These are phyloP conservation scores for Xenosphaeropsis pyriputrescens DNA, from an alignment of 2,329 filamentous ascomycete species.

Conservation along the genomic window DNA sequence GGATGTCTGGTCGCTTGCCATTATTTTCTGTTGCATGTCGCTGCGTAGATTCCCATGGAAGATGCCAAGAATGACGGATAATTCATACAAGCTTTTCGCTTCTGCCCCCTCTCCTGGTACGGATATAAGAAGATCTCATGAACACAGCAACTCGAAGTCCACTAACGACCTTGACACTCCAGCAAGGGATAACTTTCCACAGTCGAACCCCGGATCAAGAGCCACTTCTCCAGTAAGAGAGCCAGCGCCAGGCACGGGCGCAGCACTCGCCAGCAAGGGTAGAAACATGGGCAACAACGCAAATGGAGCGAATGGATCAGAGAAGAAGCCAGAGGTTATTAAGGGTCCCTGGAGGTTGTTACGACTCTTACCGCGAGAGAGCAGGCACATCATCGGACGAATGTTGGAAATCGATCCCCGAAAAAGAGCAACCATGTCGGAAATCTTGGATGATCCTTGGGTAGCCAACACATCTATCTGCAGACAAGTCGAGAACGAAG, in stretches of 20 bases:
- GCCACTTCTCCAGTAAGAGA: constrained; percentile 6
- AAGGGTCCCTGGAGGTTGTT: constrained; percentile 87
- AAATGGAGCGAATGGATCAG: constrained; percentile 1
- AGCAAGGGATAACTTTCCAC: constrained; percentile 6
- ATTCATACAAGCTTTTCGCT: constrained; percentile 87
- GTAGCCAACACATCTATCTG: constrained; percentile 76
- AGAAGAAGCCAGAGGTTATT: constrained; percentile 45
- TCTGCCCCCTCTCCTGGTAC: constrained; percentile 65
- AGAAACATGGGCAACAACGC: neutral
- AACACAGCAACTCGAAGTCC: constrained; percentile 12
- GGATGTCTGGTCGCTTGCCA: constrained; percentile 95
- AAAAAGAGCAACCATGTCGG: constrained; percentile 68
- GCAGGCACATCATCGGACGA: constrained; percentile 71
- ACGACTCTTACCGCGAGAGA: constrained; percentile 76
- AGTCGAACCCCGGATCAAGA: constrained; percentile 7
- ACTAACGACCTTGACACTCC: constrained; percentile 8
- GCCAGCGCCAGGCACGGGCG: constrained; percentile 6
- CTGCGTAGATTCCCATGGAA: constrained; percentile 95
- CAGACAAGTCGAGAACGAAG: constrained; percentile 58
- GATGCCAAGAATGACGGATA: constrained; percentile 78
- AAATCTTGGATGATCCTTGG: constrained; percentile 83
- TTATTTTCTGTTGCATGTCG: constrained; percentile 99
- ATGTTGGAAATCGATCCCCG: constrained; percentile 87
- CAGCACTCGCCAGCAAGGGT: neutral
- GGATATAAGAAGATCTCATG: constrained; percentile 12